Percentiles rank a stretch among this genome's conserved stretches.
These are phyloP conservation scores for Suhomyces choctaworum DNA, from an alignment of 1,139 yeast genomes.

Conservation along the genomic window DNA sequence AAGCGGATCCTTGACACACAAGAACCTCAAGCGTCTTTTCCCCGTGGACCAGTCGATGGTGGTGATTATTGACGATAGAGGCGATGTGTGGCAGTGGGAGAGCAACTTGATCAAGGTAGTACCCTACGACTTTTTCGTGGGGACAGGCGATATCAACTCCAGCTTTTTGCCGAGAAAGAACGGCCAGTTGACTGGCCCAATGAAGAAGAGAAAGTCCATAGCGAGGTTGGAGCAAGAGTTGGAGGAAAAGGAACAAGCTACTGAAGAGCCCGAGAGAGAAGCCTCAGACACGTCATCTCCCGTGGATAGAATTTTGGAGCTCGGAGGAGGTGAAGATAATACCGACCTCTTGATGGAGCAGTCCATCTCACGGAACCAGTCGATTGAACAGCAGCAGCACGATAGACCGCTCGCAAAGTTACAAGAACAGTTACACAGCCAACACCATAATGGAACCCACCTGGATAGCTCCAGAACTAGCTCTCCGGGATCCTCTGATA, in stretches of 20 bases:
- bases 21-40: conserved; percentile 81
- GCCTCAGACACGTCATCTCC: conserved; percentile 36
- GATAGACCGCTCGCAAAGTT: conserved; percentile 82
- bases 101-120: conserved; percentile 86
- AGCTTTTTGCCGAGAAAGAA: conserved; percentile 83
- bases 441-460: conserved; percentile 30
- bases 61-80: conserved; percentile 93
- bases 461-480: conserved; percentile 14
- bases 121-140: conserved; percentile 94
- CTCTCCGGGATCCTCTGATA: conserved; percentile 15
- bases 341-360: conserved; percentile 48
- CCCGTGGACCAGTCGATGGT: conserved; percentile 98
- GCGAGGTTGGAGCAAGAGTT: conserved; percentile 47
- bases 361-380: conserved; percentile 55
- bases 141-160: conserved; percentile 96
- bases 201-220: conserved; percentile 58
- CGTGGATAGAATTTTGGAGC: conserved; percentile 49
- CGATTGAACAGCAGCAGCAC: conserved; percentile 65
- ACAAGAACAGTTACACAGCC: conserved; percentile 70
- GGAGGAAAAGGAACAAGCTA: conserved; percentile 15
- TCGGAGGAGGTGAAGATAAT: conserved; percentile 53
- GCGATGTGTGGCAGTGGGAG: conserved; percentile 99
- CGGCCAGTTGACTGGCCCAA: conserved; percentile 69
- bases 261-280: conserved; percentile 19
- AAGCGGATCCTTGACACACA: conserved; percentile 88